Conservation (phyloP, 495 filamentous ascomycete genomes). For the Chlorociboria aeruginascens region DNA sequence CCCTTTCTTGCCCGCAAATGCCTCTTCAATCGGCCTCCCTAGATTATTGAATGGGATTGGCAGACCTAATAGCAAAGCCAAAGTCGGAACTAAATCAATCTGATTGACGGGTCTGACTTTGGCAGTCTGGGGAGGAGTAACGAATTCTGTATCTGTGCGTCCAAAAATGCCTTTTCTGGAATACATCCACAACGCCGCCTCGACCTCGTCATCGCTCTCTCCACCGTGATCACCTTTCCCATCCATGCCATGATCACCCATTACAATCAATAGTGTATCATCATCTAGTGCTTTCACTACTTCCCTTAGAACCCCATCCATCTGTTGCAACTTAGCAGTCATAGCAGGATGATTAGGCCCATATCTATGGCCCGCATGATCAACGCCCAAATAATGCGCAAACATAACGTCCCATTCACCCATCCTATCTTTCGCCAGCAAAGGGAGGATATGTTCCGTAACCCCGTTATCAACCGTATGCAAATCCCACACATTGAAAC, state of each 20-base stretch:
- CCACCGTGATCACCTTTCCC: constrained; percentile 93
- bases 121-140: constrained; percentile 56
- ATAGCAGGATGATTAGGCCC: constrained; percentile 89
- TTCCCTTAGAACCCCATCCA: constrained; percentile 67
- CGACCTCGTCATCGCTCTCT: constrained; percentile 87
- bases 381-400: constrained; percentile 88
- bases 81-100: constrained; percentile 89
- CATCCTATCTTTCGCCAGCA: constrained; percentile 46
- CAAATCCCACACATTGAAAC: constrained; percentile 96
- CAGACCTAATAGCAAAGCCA: constrained; percentile 76
- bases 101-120: constrained; percentile 78
- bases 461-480: constrained; percentile 97
- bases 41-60: constrained; percentile 97
- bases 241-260: constrained; percentile 99
- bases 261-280: constrained; percentile 78
- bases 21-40: constrained; percentile 89
- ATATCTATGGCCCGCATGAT: constrained; percentile 94
- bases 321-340: constrained; percentile 80
- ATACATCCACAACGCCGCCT: constrained; percentile 98
- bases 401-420: constrained; percentile 83
- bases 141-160: constrained; percentile 47
- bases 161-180: constrained; percentile 78
- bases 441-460: constrained; percentile 79
- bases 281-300: constrained; percentile 68
- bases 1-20: constrained; percentile 60